phyloP scores from a whole-genome alignment of 116 monocot species.

The Zostera marina region DNA sequence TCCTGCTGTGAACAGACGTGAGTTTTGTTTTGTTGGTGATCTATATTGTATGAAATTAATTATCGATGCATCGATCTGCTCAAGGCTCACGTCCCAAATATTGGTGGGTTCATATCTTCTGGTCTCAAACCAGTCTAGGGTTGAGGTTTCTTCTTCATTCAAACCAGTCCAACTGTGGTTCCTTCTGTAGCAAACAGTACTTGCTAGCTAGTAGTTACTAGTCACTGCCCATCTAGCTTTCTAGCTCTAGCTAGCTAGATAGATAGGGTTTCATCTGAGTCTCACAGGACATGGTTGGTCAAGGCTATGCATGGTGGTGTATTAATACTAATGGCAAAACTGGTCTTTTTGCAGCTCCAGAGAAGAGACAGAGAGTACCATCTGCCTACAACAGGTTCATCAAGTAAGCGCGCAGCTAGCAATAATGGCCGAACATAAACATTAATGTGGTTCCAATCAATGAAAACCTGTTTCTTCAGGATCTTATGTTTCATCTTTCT shows the following conservation, averaged over 20 bases:
- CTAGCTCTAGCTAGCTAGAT: too few species aligned
- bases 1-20: conserved; percentile 48
- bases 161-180: not conserved
- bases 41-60: too few species aligned
- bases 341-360: conserved; percentile 61
- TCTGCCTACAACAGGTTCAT: conserved; percentile 99
- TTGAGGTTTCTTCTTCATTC: not conserved
- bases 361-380: conserved; percentile 98
- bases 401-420: conserved; percentile 45
- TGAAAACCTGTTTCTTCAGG: not conserved
- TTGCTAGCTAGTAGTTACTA: not conserved
- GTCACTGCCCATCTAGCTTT: not conserved
- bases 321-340: not conserved
- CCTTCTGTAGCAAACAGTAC: conserved; percentile 3
- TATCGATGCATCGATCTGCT: too few species aligned
- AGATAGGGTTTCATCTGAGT: too few species aligned
- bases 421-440: not conserved
- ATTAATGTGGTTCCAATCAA: not conserved
- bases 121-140: too few species aligned
- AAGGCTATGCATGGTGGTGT: not conserved
- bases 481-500: not conserved
- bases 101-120: not conserved
- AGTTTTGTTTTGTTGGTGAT: too few species aligned
- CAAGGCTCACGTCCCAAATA: not conserved
- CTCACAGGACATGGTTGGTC: not conserved